Evolutionary conservation across 176 grass and related monocot genomes (phyloP).

Genomic region (Elymus sibiricus): DNA sequence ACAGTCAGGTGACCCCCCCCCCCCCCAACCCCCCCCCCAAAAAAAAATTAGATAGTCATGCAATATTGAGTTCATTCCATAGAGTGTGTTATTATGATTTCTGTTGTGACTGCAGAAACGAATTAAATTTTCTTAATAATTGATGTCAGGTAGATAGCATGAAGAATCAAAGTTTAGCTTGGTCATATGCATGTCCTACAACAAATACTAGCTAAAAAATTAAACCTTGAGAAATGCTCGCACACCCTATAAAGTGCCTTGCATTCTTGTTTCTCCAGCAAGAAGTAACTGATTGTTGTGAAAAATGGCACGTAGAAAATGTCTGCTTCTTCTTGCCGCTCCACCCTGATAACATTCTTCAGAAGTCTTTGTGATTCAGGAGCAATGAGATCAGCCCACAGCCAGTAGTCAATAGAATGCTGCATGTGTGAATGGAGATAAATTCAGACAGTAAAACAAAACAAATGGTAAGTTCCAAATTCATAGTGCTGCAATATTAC

Average conservation of each 20-base stretch:
- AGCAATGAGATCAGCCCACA: constrained; percentile 94
- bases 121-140: neutral
- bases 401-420: constrained; percentile 99
- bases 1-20: neutral
- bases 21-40: too few species aligned
- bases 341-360: constrained; percentile 78
- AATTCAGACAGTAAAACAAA: neutral
- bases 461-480: neutral
- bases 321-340: constrained; percentile 80
- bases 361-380: constrained; percentile 71
- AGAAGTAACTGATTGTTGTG: constrained; percentile 94
- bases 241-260: constrained; percentile 99
- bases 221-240: constrained; percentile 88
- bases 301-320: constrained; percentile 96
- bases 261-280: constrained; percentile 97
- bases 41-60: neutral
- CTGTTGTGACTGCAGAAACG: neutral
- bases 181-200: constrained; percentile 26
- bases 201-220: constrained; percentile 51
- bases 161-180: constrained; percentile 15
- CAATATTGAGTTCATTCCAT: neutral
- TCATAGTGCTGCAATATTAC: neutral
- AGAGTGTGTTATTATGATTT: neutral
- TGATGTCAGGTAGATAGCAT: neutral
- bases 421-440: constrained; percentile 27